Conservation (phyloP, 192 early-diverging fungal genomes). For the Thoreauomyces humboldtii region DNA sequence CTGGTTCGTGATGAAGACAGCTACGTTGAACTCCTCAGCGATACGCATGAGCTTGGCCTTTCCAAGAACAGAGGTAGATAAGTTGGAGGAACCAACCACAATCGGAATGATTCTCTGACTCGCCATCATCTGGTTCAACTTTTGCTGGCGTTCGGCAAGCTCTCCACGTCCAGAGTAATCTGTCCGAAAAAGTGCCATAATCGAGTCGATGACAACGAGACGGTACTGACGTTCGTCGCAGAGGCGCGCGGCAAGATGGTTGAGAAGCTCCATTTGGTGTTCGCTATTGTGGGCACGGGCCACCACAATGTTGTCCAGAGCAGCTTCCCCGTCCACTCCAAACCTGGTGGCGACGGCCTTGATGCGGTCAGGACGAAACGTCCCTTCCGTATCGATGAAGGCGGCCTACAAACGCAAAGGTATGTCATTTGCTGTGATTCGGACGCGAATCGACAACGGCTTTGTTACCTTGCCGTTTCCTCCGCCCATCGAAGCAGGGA, state of each 20-base stretch:
- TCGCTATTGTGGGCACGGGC: slow-evolving; percentile 83
- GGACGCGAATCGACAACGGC: not conserved
- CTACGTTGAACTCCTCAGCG: slow-evolving; percentile 83
- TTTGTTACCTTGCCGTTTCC: slow-evolving; percentile 64
- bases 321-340: slow-evolving; percentile 51
- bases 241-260: slow-evolving; percentile 67
- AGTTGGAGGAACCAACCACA: too few relatives aligned
- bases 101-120: too few relatives aligned
- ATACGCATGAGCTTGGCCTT: slow-evolving; percentile 68
- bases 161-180: slow-evolving; percentile 86
- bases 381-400: slow-evolving; percentile 68
- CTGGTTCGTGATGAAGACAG: slow-evolving; percentile 77
- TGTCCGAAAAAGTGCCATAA: slow-evolving; percentile 78
- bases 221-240: slow-evolving; percentile 55
- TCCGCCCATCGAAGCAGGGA: slow-evolving; percentile 71
- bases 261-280: slow-evolving; percentile 79
- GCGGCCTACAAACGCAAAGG: slow-evolving; percentile 35
- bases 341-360: slow-evolving; percentile 70
- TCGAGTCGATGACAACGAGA: slow-evolving; percentile 69
- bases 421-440: not conserved
- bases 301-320: slow-evolving; percentile 73
- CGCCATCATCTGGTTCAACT: slow-evolving; percentile 68
- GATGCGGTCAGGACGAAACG: slow-evolving; percentile 82
- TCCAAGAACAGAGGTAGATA: too few relatives aligned
- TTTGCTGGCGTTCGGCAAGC: slow-evolving; percentile 80